Evolutionary conservation across 2,329 filamentous ascomycete genomes (phyloP).

Genomic region (Zymoseptoria crescenta): DNA sequence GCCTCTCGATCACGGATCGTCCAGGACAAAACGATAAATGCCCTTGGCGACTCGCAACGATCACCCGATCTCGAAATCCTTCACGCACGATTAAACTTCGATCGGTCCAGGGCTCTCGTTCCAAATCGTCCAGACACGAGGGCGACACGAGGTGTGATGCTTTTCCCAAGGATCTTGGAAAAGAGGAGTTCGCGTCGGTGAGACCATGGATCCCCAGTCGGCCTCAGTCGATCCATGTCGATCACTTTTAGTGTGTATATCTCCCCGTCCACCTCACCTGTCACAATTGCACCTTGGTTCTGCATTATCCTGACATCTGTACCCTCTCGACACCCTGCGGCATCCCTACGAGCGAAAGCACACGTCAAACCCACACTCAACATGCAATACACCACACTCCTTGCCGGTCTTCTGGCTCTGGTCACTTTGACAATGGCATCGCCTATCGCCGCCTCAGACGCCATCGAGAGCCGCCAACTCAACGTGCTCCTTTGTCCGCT

Average conservation of each 20-base stretch:
- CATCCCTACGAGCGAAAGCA: not conserved
- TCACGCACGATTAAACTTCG: not conserved
- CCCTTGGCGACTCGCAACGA: not conserved
- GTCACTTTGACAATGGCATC: slow-evolving; percentile 5
- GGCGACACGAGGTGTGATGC: too few relatives aligned
- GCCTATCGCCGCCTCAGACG: not conserved
- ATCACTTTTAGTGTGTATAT: not conserved
- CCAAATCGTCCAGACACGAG: not conserved
- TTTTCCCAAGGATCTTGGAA: too few relatives aligned
- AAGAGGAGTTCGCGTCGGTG: not conserved
- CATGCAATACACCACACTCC: slow-evolving; percentile 4
- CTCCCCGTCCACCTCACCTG: not conserved
- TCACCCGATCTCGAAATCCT: not conserved
- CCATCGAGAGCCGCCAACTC: slow-evolving; percentile 7
- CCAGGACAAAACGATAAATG: too few relatives aligned
- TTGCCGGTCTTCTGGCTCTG: slow-evolving; percentile 4
- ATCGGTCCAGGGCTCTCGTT: not conserved
- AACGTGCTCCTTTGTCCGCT: slow-evolving; percentile 10
- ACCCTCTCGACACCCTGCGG: not conserved
- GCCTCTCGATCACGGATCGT: not conserved
- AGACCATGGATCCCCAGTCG: not conserved
- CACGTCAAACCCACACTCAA: not conserved
- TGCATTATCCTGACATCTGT: not conserved
- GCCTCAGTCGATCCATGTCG: not conserved
- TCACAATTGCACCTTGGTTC: too few relatives aligned